A percentile compares a stretch with the other conserved stretches of the same genome.
These are phyloP conservation scores for Areca catechu DNA, from an alignment of 176 grass and related monocot species.

Conservation along the genomic window DNA sequence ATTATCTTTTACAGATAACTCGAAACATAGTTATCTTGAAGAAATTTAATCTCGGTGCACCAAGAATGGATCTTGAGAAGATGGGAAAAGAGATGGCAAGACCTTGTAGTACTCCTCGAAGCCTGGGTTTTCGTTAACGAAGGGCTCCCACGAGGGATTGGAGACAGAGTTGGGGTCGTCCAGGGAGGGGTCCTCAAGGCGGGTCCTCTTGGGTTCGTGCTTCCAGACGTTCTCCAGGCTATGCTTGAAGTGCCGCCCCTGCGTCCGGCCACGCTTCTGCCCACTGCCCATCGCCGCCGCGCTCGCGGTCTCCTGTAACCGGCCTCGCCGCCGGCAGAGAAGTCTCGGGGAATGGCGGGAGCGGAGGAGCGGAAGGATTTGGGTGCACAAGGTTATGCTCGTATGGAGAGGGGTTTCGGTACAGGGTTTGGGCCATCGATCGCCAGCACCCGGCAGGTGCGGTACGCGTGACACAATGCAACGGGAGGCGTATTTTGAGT, in stretches of 20 bases:
- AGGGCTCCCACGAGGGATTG: neutral
- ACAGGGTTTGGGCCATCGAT: too few relatives aligned
- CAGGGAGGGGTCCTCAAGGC: neutral
- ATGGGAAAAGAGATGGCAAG: neutral
- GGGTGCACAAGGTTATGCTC: too few relatives aligned
- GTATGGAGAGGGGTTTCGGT: too few relatives aligned
- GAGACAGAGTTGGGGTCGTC: neutral
- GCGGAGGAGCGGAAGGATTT: too few relatives aligned
- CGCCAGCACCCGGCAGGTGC: too few relatives aligned
- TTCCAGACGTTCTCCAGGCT: neutral
- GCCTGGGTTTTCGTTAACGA: neutral
- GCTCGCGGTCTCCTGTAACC: neutral
- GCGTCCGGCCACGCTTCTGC: neutral
- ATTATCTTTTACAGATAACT: too few relatives aligned
- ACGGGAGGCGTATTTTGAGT: too few relatives aligned
- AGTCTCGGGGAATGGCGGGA: too few relatives aligned
- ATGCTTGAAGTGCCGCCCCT: neutral
- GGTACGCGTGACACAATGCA: too few relatives aligned
- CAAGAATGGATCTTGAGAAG: neutral
- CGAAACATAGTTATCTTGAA: too few relatives aligned
- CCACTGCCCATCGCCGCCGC: neutral
- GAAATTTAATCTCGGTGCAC: too few relatives aligned
- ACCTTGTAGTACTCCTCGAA: neutral
- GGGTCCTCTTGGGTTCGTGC: neutral
- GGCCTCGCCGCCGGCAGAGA: too few relatives aligned